phyloP scores from a whole-genome alignment of 768 basidiomycete genomes.

The Hygrocybe punicea region DNA sequence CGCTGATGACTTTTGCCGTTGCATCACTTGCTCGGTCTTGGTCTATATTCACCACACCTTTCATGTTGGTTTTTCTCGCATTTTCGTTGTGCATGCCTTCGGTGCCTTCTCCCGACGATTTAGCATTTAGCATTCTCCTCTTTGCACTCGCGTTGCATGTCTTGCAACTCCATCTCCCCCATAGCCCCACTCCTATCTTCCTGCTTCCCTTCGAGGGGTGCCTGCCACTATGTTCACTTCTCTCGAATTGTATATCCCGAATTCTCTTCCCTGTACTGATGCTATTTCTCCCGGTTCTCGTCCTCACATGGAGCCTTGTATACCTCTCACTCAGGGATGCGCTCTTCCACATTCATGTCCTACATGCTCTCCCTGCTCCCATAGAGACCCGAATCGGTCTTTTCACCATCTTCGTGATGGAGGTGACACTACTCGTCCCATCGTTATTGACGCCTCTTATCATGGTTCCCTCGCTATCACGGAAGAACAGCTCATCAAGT shows the following conservation, averaged over 20 bases:
- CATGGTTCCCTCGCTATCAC: slow-evolving; percentile 20
- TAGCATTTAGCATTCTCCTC: slow-evolving; percentile 42
- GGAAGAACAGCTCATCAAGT: slow-evolving; percentile 6
- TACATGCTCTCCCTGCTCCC: slow-evolving; percentile 33
- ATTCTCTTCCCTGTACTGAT: slow-evolving; percentile 39
- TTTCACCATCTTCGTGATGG: slow-evolving; percentile 34
- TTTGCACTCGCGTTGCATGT: slow-evolving; percentile 41
- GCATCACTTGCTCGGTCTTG: slow-evolving; percentile 34
- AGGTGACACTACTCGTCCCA: slow-evolving; percentile 34
- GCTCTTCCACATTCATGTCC: slow-evolving; percentile 15
- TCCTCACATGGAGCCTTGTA: slow-evolving; percentile 43
- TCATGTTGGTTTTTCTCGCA: slow-evolving; percentile 38
- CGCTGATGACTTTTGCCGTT: slow-evolving; percentile 40
- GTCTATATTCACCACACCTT: slow-evolving; percentile 33
- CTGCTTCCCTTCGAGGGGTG: slow-evolving; percentile 36
- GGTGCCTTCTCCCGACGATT: slow-evolving; percentile 40
- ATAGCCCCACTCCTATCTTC: slow-evolving; percentile 43
- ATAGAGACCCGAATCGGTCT: slow-evolving; percentile 48
- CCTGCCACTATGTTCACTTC: slow-evolving; percentile 46
- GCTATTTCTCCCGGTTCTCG: slow-evolving; percentile 50
- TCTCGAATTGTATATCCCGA: slow-evolving; percentile 37
- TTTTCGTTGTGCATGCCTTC: slow-evolving; percentile 43
- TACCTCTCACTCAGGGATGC: slow-evolving; percentile 48
- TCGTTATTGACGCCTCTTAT: slow-evolving; percentile 35
- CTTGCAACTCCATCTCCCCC: slow-evolving; percentile 46